Evolutionary conservation across 73 alveolate genomes (phyloP).

Genomic region (Paramecium octaurelia): DNA sequence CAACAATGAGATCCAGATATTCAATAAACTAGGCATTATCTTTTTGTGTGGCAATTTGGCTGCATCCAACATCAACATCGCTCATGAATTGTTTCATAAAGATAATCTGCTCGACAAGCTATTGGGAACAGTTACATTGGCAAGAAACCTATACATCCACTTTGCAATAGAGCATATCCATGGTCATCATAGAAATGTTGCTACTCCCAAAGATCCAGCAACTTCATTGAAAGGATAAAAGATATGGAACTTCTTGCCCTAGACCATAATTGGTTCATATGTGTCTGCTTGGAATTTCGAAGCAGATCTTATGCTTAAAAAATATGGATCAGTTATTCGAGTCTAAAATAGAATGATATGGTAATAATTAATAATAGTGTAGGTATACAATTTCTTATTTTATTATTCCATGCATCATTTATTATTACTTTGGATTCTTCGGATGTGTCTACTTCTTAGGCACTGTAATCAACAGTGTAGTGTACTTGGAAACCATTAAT

Average conservation of each 20-base stretch:
- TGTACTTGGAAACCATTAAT: constrained; percentile 73
- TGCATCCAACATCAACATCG: constrained; percentile 65
- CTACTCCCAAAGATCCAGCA: constrained; percentile 85
- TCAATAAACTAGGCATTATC: background rate
- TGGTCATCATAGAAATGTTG: constrained; percentile 84
- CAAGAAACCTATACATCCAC: constrained; percentile 76
- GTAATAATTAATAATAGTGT: background rate
- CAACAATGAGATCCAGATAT: background rate
- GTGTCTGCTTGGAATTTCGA: constrained; percentile 61
- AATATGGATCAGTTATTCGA: background rate
- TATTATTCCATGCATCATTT: background rate
- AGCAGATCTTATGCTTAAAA: background rate
- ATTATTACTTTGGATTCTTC: background rate
- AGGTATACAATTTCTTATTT: constrained; percentile 46
- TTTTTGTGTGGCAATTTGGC: constrained; percentile 62
- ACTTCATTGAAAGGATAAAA: constrained; percentile 64
- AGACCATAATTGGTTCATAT: constrained; percentile 72
- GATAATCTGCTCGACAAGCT: constrained; percentile 60
- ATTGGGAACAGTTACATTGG: constrained; percentile 71
- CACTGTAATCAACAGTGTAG: constrained; percentile 41
- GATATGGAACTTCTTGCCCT: constrained; percentile 50
- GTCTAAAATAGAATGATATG: constrained; percentile 58
- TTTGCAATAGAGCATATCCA: constrained; percentile 78
- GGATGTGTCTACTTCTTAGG: constrained; percentile 48
- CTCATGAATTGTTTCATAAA: constrained; percentile 86